These are phyloP conservation scores for Falciphora oryzae DNA, from an alignment of 2,329 filamentous ascomycete species.

Conservation along the genomic window DNA sequence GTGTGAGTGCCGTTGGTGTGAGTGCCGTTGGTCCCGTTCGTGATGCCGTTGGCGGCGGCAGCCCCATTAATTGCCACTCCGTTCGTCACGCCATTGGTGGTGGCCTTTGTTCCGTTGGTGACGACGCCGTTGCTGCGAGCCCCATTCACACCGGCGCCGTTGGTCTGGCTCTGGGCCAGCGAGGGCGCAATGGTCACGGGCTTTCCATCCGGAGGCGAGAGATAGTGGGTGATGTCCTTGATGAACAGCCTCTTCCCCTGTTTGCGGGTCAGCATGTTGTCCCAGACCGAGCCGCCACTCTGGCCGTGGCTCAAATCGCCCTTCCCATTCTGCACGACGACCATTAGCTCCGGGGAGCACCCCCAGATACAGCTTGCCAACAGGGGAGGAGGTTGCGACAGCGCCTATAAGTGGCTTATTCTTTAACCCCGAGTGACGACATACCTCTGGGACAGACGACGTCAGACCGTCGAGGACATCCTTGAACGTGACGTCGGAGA, in stretches of 20 bases:
- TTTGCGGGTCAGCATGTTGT: slow-evolving; percentile 8
- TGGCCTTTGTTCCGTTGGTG: not conserved
- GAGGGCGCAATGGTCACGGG: slow-evolving; percentile 70
- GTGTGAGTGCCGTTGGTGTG: slow-evolving; percentile 20
- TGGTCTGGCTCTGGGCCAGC: slow-evolving; percentile 41
- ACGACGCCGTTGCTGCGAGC: slow-evolving; percentile 23
- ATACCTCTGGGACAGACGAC: slow-evolving; percentile 4
- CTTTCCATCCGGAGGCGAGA: slow-evolving; percentile 68
- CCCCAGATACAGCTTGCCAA: not conserved
- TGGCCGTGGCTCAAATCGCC: too few species aligned
- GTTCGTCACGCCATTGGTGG: slow-evolving; percentile 35
- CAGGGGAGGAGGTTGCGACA: not conserved
- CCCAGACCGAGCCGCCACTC: too few species aligned
- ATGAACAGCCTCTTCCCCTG: slow-evolving; percentile 92
- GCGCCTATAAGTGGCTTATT: too few species aligned
- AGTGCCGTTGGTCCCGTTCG: slow-evolving; percentile 46
- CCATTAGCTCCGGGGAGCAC: not conserved
- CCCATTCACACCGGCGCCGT: slow-evolving; percentile 20
- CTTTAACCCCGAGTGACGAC: not conserved
- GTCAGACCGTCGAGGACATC: slow-evolving; percentile 62
- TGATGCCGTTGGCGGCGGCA: slow-evolving; percentile 61
- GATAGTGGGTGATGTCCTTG: slow-evolving; percentile 95
- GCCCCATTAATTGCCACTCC: slow-evolving; percentile 25
- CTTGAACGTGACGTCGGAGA: slow-evolving; percentile 63
- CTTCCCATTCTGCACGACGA: too few species aligned